phyloP scores from a whole-genome alignment of 805 yeast species.

The Millerozyma miso region DNA sequence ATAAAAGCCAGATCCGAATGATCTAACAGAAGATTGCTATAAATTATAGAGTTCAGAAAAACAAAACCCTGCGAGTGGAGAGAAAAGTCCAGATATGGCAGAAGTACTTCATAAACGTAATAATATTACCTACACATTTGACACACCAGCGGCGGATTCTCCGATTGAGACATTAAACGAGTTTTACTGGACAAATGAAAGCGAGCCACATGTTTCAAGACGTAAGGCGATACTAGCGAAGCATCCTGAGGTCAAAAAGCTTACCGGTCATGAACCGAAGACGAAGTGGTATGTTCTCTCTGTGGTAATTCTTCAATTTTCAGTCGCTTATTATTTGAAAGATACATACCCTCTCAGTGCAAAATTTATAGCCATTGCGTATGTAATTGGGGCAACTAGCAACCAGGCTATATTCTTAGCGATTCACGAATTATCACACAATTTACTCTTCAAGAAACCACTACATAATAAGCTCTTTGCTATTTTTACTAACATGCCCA shows the following conservation, averaged over 20 bases:
- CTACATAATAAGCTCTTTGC: constrained; percentile 72
- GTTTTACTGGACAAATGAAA: constrained; percentile 79
- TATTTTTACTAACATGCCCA: constrained; percentile 75
- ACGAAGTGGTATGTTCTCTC: constrained; percentile 71
- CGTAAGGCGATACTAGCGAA: constrained; percentile 68
- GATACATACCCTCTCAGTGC: constrained; percentile 48
- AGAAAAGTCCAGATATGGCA: neutral
- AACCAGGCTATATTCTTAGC: constrained; percentile 82
- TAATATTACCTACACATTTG: constrained; percentile 26
- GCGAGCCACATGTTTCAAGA: constrained; percentile 76
- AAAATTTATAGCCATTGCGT: constrained; percentile 61
- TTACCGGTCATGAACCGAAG: constrained; percentile 81
- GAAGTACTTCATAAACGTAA: constrained; percentile 24
- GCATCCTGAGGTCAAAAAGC: constrained; percentile 74
- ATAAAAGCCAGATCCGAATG: no score
- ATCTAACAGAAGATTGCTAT: no score
- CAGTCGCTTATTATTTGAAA: constrained; percentile 58
- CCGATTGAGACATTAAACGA: constrained; percentile 47
- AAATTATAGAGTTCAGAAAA: no score
- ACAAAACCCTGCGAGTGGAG: no score
- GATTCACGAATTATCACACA: constrained; percentile 85
- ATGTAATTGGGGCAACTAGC: constrained; percentile 80
- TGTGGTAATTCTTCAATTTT: constrained; percentile 67
- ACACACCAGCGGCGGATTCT: constrained; percentile 39
- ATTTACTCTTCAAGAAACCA: constrained; percentile 77